These are phyloP conservation scores for Smittium culicis DNA, from an alignment of 371 early-diverging fungal species.

Conservation along the genomic window DNA sequence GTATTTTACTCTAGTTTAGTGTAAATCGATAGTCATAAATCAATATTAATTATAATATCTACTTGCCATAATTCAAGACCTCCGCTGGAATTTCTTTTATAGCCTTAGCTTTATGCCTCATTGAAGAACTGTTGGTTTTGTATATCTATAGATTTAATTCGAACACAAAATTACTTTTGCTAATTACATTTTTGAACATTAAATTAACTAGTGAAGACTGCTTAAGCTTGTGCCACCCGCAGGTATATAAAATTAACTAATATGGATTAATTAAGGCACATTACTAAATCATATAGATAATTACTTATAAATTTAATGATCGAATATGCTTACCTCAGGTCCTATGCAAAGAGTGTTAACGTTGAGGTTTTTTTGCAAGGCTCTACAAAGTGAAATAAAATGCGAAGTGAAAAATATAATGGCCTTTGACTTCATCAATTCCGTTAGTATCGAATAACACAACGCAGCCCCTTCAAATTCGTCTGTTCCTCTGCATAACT, in stretches of 20 bases:
- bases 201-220: too few species aligned
- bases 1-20: too few species aligned
- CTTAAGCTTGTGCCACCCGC: too few species aligned
- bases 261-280: too few species aligned
- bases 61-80: conserved; percentile 9
- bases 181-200: too few species aligned
- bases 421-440: conserved; percentile 15
- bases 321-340: not conserved
- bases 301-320: too few species aligned
- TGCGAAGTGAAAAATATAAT: conserved; percentile 31
- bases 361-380: conserved; percentile 10
- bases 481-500: conserved; percentile 30
- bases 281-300: not conserved
- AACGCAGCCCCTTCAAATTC: conserved; percentile 23
- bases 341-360: not conserved
- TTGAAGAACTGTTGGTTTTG: not conserved
- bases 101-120: not conserved
- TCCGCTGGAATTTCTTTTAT: not conserved
- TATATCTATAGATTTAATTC: conserved; percentile 19
- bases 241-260: too few species aligned
- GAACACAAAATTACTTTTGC: not conserved
- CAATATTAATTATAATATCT: too few species aligned
- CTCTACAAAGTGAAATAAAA: conserved; percentile 22
- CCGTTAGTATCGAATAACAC: conserved; percentile 23
- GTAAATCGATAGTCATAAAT: too few species aligned